Evolutionary conservation across 2,329 filamentous ascomycete genomes (phyloP).

Genomic region (Arthrobotrys sinensis): DNA sequence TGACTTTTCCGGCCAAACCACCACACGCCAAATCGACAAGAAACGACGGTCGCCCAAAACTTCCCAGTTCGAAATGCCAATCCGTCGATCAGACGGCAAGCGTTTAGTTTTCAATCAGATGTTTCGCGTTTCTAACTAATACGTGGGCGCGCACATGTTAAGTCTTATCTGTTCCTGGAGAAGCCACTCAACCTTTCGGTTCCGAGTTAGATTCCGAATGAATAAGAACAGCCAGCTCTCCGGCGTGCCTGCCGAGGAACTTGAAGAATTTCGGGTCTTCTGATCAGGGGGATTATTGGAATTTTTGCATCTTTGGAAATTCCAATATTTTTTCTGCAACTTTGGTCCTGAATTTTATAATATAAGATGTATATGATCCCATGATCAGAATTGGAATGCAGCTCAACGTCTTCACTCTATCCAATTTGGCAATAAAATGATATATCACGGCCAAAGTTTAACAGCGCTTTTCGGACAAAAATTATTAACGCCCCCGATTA

Average conservation of each 20-base stretch:
- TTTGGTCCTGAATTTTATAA: slow-evolving; percentile 7
- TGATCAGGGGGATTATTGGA: background rate
- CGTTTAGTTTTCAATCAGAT: slow-evolving; percentile 24
- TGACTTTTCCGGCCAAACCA: slow-evolving; percentile 41
- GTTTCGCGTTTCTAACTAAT: slow-evolving; percentile 9
- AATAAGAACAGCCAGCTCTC: background rate
- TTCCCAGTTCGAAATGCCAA: slow-evolving; percentile 28
- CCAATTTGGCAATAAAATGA: slow-evolving; percentile 8
- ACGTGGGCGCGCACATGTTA: background rate
- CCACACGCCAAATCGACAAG: slow-evolving; percentile 4
- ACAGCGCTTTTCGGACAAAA: background rate
- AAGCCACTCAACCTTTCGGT: background rate
- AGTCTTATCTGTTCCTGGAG: background rate
- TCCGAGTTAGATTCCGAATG: slow-evolving; percentile 21
- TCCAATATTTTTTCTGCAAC: background rate
- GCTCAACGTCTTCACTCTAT: slow-evolving; percentile 1
- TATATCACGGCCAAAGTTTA: slow-evolving; percentile 16
- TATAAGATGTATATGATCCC: slow-evolving; percentile 12
- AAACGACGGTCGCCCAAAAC: slow-evolving; percentile 32
- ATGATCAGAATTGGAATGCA: background rate
- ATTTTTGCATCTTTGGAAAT: background rate
- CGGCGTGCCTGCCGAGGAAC: slow-evolving; percentile 1
- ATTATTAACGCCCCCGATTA: too few relatives aligned
- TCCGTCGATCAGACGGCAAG: slow-evolving; percentile 45
- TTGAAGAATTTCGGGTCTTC: background rate